Evolutionary conservation across 1,139 yeast genomes (phyloP).

Genomic region (Saccharomyces hybrid): DNA sequence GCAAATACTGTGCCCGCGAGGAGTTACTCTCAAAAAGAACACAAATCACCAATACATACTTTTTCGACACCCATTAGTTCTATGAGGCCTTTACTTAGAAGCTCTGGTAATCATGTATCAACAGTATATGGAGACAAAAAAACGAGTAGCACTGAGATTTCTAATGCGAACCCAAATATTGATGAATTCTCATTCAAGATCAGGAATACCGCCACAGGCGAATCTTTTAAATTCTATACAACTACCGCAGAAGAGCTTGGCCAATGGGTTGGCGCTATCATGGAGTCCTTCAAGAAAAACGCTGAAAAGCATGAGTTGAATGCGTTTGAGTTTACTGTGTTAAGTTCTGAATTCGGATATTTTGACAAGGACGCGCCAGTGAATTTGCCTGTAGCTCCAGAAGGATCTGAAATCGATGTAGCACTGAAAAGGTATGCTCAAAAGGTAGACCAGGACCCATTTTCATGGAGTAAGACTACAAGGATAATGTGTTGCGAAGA

Average conservation of each 20-base stretch:
- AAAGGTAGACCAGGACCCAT: constrained; percentile 19
- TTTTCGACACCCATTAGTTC: constrained; percentile 20
- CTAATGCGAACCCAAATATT: constrained; percentile 14
- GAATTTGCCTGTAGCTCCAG: constrained; percentile 53
- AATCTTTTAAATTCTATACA: constrained; percentile 52
- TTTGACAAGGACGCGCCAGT: constrained; percentile 46
- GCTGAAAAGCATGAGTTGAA: constrained; percentile 42
- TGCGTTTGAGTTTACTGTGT: constrained; percentile 47
- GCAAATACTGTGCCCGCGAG: neutral
- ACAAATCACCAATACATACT: constrained; percentile 16
- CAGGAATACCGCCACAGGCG: constrained; percentile 43
- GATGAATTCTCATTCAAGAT: constrained; percentile 39
- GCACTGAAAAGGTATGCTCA: constrained; percentile 35
- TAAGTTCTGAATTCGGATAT: constrained; percentile 62
- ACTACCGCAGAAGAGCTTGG: constrained; percentile 47
- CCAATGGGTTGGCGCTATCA: constrained; percentile 53
- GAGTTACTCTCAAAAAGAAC: constrained; percentile 9
- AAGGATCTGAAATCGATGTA: constrained; percentile 55
- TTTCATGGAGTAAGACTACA: constrained; percentile 4
- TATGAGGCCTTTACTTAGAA: constrained; percentile 17
- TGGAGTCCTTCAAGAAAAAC: constrained; percentile 47
- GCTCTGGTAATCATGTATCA: constrained; percentile 18
- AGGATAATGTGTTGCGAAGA: constrained; percentile 46
- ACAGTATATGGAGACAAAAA: constrained; percentile 9
- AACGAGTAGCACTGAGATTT: constrained; percentile 9